Evolutionary conservation across 176 grass and related monocot species (phyloP), one percentile per base, ranked within the genome.

Genomic region (Canna indica): DNA sequence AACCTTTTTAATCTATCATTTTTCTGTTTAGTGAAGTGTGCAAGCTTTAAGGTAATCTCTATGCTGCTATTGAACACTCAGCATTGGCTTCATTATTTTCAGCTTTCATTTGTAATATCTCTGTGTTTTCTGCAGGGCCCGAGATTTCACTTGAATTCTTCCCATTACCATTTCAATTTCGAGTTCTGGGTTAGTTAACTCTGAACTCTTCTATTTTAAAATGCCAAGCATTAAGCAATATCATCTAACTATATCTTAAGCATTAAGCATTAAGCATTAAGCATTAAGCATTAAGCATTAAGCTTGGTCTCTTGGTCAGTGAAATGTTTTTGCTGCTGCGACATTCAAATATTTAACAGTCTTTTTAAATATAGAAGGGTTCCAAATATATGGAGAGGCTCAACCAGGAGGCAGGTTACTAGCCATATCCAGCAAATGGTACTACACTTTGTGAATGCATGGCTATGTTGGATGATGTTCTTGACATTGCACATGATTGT

Each of bases 131-230:
- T 82, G n/a, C 53, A 93, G 94, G 94, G 94, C 85, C 59, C 93
- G 68, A 80, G 85, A 78, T 93, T 54, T 79, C 94, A 99, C 67
- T 82, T 99, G 67, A 89, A 80, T 68, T 82, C 89, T 54, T 99
- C 75, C 7, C 94, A 99, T 85, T 86, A 99, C 81, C 72, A 90
- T 45, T 99, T 99, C 84, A 83, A 84, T 76, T 99, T 88, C 84
- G 94, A 93, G 82, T 93, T 99, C 71, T 93, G 80, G 94, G 94
- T 99, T 82, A 84, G 94, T 93, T 80, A 86, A 81, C 78, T 80
- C 73, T 81, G 17, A 22, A 84, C 73, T 85, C 53, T 85, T 69
- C 28, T 73, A 33, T 39, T 26, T 73, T 70, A 38, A 71, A 34
- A 7, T 50, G 44, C 66, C 68, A 35, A 14, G 36, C 67, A 74